Base-by-base conservation (phyloP, 306 rosid genomes). In the Gleditsia sinensis region DNA sequence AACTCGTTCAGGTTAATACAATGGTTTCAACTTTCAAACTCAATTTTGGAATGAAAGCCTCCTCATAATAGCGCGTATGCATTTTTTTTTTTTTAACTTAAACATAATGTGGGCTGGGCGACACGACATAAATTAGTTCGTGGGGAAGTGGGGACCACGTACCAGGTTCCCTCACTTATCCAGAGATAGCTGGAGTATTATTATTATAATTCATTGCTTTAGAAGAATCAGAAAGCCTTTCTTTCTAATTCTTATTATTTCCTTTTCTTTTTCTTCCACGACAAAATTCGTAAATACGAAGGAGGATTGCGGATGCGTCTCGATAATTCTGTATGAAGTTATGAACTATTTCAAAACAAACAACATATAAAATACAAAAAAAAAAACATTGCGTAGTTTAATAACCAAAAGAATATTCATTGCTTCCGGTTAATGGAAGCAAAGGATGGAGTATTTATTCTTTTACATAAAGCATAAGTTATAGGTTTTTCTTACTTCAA, bases 391-490 rank as follows among this genome's bases (percentile, higher is more conserved):
- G 54, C 30, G 40, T 1, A 24, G 45, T 27, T 34, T 40, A 69
- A 42, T 24, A 14, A 33, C 6, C 30, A 39, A 33, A 72, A 32
- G 72, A 67, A 56, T 66, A 66, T 72, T 72, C 76, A 20, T 72
- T 82, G 78, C 72, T 72, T 76, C 75, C 42, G n/a, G 61, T 45
- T 23, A 16, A 17, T 67, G 60, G 62, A 76, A 58, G 75, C 17
- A 49, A 36, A 2, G 6, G 40, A 14, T 56, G 5, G 14, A 21
- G 63, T 69, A 70, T 64, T 69, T 75, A 75, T 83, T 79, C 81
- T 49, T 78, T 63, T n/a, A n/a, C n/a, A n/a, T n/a, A n/a, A n/a
- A n/a, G 17, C 72, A 74, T 34, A 13, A 78, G 55, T 25, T 74
- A 42, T 37, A 13, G 78, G 78, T 83, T 69, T 69, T n/a, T 13